phyloP scores from a whole-genome alignment of 139 green algal species.

The Zygnema cylindricum region DNA sequence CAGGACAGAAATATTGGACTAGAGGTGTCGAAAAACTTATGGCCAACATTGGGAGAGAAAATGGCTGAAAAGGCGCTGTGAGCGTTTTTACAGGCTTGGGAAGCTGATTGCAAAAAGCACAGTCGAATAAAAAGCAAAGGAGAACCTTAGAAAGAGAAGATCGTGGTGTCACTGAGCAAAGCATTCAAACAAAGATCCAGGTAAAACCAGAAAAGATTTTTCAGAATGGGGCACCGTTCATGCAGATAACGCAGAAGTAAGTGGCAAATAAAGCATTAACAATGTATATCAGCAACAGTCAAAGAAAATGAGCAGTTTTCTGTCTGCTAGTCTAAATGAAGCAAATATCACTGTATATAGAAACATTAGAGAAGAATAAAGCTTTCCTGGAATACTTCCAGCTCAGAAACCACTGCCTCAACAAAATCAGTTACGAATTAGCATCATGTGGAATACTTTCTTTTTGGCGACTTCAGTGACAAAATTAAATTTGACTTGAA shows the following conservation, averaged over 20 bases:
- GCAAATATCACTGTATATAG: too few species aligned
- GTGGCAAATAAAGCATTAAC: too few species aligned
- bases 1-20: conserved; percentile 26
- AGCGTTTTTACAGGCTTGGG: not conserved
- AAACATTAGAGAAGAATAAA: too few species aligned
- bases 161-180: not conserved
- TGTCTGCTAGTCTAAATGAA: too few species aligned
- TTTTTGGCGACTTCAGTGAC: not conserved
- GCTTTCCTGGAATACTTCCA: too few species aligned
- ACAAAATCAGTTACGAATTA: not conserved
- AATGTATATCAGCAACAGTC: too few species aligned
- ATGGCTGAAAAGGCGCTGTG: not conserved
- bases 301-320: too few species aligned
- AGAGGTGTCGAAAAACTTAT: not conserved
- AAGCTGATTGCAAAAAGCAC: not conserved
- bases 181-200: not conserved
- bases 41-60: not conserved
- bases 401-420: too few species aligned
- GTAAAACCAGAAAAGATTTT: too few species aligned
- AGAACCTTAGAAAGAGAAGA: not conserved
- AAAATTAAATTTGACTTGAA: not conserved
- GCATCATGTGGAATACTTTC: not conserved
- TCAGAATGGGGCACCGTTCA: not conserved
- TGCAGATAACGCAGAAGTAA: not conserved
- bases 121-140: not conserved